phyloP scores from a whole-genome alignment of 1,284 basidiomycete genomes.

The Tilletia horrida region DNA sequence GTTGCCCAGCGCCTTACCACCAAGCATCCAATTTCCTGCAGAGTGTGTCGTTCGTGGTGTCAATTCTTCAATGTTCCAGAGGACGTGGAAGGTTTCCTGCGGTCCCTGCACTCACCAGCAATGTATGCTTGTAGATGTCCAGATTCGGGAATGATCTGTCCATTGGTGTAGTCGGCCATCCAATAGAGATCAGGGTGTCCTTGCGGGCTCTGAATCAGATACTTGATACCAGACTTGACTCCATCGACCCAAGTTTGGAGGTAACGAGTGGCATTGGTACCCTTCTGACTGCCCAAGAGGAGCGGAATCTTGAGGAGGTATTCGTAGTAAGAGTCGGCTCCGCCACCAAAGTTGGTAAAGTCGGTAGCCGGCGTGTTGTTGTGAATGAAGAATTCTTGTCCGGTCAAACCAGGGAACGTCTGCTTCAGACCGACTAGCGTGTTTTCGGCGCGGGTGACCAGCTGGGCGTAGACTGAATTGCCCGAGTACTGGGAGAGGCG shows the following conservation, averaged over 20 bases:
- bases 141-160: constrained; percentile 33
- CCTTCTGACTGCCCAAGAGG: constrained; percentile 25
- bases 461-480: constrained; percentile 33
- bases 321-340: constrained; percentile 46
- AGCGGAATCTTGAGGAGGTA: constrained; percentile 46
- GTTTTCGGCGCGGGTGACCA: constrained; percentile 36
- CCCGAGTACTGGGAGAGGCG: constrained; percentile 38
- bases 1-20: constrained; percentile 35
- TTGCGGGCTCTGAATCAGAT: constrained; percentile 35
- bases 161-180: constrained; percentile 39
- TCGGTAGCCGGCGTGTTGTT: constrained; percentile 30
- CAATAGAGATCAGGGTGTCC: constrained; percentile 28
- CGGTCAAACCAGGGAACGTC: constrained; percentile 34
- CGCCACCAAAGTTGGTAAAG: constrained; percentile 49
- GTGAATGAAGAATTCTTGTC: constrained; percentile 21
- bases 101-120: neutral
- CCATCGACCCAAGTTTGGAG: constrained; percentile 39
- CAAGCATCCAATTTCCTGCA: constrained; percentile 44
- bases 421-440: constrained; percentile 30
- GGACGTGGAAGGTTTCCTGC: neutral
- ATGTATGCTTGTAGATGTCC: constrained; percentile 30
- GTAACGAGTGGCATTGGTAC: constrained; percentile 26
- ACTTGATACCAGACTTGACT: constrained; percentile 32
- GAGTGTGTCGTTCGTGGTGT: neutral
- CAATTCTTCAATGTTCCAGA: too few relatives aligned